These are phyloP conservation scores for Cutaneotrichosporon dermatis DNA, from an alignment of 1,284 basidiomycete genomes.

Conservation along the genomic window DNA sequence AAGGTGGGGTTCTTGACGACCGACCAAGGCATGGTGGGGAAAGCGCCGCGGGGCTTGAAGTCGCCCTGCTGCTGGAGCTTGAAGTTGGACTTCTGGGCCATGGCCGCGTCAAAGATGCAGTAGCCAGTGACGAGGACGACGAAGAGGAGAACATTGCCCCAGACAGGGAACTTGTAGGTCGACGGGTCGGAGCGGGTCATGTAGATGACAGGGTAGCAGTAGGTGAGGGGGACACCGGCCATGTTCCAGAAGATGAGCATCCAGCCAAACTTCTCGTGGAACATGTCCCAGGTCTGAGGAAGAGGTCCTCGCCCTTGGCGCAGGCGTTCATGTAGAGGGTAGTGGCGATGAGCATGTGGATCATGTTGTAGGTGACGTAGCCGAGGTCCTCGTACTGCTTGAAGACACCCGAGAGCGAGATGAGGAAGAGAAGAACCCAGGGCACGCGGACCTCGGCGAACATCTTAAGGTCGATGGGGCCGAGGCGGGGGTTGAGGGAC, in stretches of 20 bases:
- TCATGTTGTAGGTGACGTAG: constrained; percentile 95
- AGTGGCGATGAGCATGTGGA: constrained; percentile 92
- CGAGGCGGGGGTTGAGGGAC: constrained; percentile 86
- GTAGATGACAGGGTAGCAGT: constrained; percentile 94
- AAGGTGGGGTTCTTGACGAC: constrained; percentile 83
- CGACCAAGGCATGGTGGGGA: constrained; percentile 87
- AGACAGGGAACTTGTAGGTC: constrained; percentile 78
- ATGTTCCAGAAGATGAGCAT: constrained; percentile 98
- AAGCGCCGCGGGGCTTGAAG: constrained; percentile 77
- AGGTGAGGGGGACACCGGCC: constrained; percentile 75
- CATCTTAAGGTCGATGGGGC: constrained; percentile 96
- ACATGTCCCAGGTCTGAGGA: constrained; percentile 98
- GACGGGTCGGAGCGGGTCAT: constrained; percentile 92
- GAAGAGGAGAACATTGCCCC: constrained; percentile 37
- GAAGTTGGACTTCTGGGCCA: constrained; percentile 97
- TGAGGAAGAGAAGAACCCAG: constrained; percentile 93
- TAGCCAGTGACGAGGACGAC: constrained; percentile 75
- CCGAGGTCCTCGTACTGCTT: constrained; percentile 93
- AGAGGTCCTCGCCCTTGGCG: constrained; percentile 90
- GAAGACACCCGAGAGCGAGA: constrained; percentile 85
- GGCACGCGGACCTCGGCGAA: constrained; percentile 98
- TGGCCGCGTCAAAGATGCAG: constrained; percentile 84
- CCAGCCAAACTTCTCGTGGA: constrained; percentile 92
- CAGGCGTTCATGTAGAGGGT: constrained; percentile 97
- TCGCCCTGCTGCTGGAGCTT: constrained; percentile 94